Evolutionary conservation across 2,329 filamentous ascomycete species (phyloP), one percentile per base, ranked within the genome.

Genomic region (Paraphoma sp.): DNA sequence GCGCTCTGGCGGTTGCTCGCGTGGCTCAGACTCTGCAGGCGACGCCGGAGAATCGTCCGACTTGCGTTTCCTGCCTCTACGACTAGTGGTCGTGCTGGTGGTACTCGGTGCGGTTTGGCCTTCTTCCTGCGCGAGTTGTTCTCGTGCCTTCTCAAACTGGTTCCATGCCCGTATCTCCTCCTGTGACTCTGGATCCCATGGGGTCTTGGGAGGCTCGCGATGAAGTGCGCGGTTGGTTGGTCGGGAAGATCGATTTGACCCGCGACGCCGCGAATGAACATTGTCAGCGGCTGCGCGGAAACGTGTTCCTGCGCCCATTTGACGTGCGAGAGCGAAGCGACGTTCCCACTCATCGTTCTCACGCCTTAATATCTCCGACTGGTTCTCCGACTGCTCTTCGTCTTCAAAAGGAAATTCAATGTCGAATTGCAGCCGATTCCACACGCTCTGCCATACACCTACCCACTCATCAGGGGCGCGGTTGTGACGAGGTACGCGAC

Each of bases 161-260:
- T 93, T 92, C 95, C 94, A 97, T 4, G 94, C 92, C 55, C 88
- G 84, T 51, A 89, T 83, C 75, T 96, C 93, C 65, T 97, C 93
- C 42, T 88, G 80, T 7, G 89, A 90, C 75, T 96, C 91, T 38
- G 87, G 86, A 42, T 87, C 84, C 33, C 85, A 84, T 14, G 78
- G 79, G n/a, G 71, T 67, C 69, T 80, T 69, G 71, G 78, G 69
- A 64, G 66, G 65, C 18, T 76, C 70, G 45, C 69, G 73, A 60
- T 73, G 68, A 16, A 76, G 56, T 14, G 68, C 49, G 44, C 65
- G 67, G 45, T 74, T 74, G 5, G 60, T 59, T 56, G 68, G 65
- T 51, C 80, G 75, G 45, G 61, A 33, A 50, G 83, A 80, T 55
- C 87, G 62, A 36, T 64, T 67, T 6, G 59, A 65, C 33, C 62